Percentiles rank a stretch among this genome's conserved stretches.
These are phyloP conservation scores for Pilasporangium apinafurcum DNA, from an alignment of 352 stramenopile species.

Conservation along the genomic window DNA sequence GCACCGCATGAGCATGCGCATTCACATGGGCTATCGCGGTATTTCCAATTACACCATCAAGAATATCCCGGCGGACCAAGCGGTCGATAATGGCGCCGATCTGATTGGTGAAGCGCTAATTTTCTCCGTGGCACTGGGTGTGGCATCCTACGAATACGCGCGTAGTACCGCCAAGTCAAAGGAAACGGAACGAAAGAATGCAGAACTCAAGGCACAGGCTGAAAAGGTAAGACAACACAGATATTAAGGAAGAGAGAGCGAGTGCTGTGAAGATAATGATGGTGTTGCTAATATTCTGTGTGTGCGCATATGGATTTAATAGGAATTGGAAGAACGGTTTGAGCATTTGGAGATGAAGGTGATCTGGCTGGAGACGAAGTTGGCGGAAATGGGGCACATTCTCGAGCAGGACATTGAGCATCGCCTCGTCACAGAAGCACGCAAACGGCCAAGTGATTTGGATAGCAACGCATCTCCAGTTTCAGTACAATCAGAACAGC, in stretches of 20 bases:
- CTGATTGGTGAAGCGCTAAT: slow-evolving; percentile 75
- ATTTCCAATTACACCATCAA: slow-evolving; percentile 79
- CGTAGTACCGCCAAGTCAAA: slow-evolving; percentile 53
- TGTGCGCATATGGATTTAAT: slow-evolving; percentile 2
- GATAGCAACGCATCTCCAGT: slow-evolving; percentile 1
- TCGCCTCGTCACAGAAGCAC: slow-evolving; percentile 1
- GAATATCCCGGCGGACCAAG: slow-evolving; percentile 57
- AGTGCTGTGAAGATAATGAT: neutral
- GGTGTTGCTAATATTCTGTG: neutral
- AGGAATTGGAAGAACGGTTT: slow-evolving; percentile 44
- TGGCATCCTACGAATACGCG: slow-evolving; percentile 71
- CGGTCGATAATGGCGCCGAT: slow-evolving; percentile 71
- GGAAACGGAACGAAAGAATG: slow-evolving; percentile 52
- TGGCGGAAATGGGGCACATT: slow-evolving; percentile 23
- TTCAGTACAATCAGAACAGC: slow-evolving; percentile 3
- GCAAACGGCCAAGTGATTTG: slow-evolving; percentile 6
- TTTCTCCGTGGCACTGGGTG: slow-evolving; percentile 66
- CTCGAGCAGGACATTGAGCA: slow-evolving; percentile 21
- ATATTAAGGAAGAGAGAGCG: neutral
- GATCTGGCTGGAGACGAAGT: slow-evolving; percentile 33
- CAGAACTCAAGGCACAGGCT: slow-evolving; percentile 34
- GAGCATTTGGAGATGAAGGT: slow-evolving; percentile 39
- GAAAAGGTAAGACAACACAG: slow-evolving; percentile 16
- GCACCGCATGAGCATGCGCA: slow-evolving; percentile 50
- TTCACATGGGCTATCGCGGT: slow-evolving; percentile 79